Base-by-base conservation (phyloP, 352 stramenopile species). In the Thraustochytrium striatum region DNA sequence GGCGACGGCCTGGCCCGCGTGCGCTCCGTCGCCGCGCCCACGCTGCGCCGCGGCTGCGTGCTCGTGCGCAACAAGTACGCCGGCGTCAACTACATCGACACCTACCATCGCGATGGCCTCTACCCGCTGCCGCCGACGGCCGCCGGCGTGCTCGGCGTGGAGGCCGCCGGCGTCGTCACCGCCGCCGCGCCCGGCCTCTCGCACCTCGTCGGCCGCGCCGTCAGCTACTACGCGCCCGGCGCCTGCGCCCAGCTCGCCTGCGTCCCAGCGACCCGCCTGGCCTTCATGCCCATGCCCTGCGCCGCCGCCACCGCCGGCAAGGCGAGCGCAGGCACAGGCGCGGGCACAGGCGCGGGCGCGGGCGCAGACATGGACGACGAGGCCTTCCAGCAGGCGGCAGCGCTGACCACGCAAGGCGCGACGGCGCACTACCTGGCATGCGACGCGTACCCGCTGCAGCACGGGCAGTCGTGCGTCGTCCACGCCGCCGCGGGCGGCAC, bases 11-110 rank as follows among this genome's bases (percentile, higher is more conserved):
- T n/a, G n/a, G n/a, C n/a, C n/a, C n/a, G n/a, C n/a, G n/a, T n/a
- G n/a, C n/a, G n/a, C n/a, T n/a, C n/a, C 59, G 36, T 57, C 5
- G 33, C 44, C 13, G 59, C 53, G 36, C 59, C 59, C 16, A 13
- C 55, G n/a, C 41, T 69, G 30, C 9, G 41, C 16, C 8, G 19
- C 25, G 32, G 57, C 70, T 61, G 87, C 65, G 85, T 89, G 3
- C 86, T 91, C 59, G 86, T 91, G 1, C 86, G 88, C 78, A 91
- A 92, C 83, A 59, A 88, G 55, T 92, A 79, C 75, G 85, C 86
- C 32, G 87, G 88, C 52, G 85, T 92, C 43, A 92, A 92, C 84
- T 92, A 91, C 80, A 90, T 91, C 65, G 87, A 91, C 75, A 92
- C 88, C 0, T 92, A 92, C 82, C 83, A 89, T 65, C 85, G 88